These are phyloP conservation scores for Kurtzmaniella quercitrusa DNA, from an alignment of 1,139 yeast genomes.

Conservation along the genomic window DNA sequence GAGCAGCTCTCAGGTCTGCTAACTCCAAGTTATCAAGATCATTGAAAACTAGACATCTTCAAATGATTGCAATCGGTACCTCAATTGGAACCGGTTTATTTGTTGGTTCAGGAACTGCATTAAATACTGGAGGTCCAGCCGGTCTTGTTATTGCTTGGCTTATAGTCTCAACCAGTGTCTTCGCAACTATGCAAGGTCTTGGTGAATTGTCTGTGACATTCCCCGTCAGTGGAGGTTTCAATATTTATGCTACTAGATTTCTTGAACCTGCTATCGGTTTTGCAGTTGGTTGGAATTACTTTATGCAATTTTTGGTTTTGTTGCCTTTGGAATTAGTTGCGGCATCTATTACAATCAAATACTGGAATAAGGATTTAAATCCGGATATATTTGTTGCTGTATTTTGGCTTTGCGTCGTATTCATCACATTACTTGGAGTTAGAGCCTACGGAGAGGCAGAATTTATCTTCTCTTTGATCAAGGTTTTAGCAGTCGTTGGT, in stretches of 20 bases:
- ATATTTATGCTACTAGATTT: slow-evolving; percentile 36
- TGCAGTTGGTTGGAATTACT: slow-evolving; percentile 44
- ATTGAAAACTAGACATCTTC: slow-evolving; percentile 33
- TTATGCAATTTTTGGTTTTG: slow-evolving; percentile 34
- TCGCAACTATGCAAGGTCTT: slow-evolving; percentile 37
- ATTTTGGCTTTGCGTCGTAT: slow-evolving; percentile 32
- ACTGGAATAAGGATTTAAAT: slow-evolving; percentile 35
- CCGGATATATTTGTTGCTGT: slow-evolving; percentile 39
- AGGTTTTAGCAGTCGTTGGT: slow-evolving; percentile 37
- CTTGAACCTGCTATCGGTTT: slow-evolving; percentile 40
- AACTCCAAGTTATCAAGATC: slow-evolving; percentile 36
- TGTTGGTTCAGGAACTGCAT: slow-evolving; percentile 31
- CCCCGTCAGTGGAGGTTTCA: slow-evolving; percentile 40
- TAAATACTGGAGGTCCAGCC: slow-evolving; percentile 62
- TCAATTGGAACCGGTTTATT: slow-evolving; percentile 62
- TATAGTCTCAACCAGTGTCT: slow-evolving; percentile 23
- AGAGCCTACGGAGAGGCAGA: slow-evolving; percentile 46
- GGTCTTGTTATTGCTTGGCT: slow-evolving; percentile 54
- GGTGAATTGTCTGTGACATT: slow-evolving; percentile 37
- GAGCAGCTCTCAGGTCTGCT: slow-evolving; percentile 33
- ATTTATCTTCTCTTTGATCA: slow-evolving; percentile 33
- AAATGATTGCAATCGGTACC: slow-evolving; percentile 80
- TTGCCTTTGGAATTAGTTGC: slow-evolving; percentile 37
- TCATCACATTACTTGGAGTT: slow-evolving; percentile 38
- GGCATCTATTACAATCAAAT: slow-evolving; percentile 36